These are phyloP conservation scores for Eustoma russellianum DNA, from an alignment of 257 asterid genomes.

Conservation along the genomic window DNA sequence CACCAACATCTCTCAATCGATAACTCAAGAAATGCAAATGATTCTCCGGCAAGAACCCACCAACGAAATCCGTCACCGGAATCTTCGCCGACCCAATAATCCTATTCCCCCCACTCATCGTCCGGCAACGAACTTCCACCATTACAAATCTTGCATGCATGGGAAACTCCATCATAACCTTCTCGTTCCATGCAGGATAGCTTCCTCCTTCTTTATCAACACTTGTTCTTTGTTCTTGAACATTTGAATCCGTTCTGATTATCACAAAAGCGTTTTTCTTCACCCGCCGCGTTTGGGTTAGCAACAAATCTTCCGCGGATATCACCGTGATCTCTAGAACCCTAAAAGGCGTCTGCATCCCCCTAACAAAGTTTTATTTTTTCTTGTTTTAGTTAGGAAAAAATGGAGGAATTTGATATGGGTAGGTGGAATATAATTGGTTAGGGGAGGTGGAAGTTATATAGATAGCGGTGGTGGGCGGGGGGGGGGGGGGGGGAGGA, in stretches of 20 bases:
- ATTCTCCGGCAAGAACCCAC: conserved; percentile 48
- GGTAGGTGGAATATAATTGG: not conserved
- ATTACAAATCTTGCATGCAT: conserved; percentile 32
- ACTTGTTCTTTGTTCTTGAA: conserved; percentile 19
- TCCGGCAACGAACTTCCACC: conserved; percentile 47
- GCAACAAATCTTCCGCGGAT: conserved; percentile 48
- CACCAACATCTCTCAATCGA: conserved; percentile 43
- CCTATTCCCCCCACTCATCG: conserved; percentile 14
- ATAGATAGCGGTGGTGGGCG: not conserved
- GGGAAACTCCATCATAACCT: conserved; percentile 44
- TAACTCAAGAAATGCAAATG: conserved; percentile 72
- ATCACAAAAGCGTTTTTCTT: conserved; percentile 41
- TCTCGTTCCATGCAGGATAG: conserved; percentile 59
- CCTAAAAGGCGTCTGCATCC: conserved; percentile 5
- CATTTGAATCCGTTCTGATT: conserved; percentile 30
- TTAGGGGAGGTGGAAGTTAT: not conserved
- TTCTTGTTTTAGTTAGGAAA: not conserved
- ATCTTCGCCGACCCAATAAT: conserved; percentile 40
- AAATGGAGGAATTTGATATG: not conserved
- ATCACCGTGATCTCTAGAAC: conserved; percentile 53
- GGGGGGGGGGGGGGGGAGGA: conserved; percentile 11
- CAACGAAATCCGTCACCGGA: conserved; percentile 63
- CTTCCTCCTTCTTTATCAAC: conserved; percentile 41
- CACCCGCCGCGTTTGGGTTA: conserved; percentile 17
- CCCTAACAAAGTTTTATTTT: not conserved